Percentiles rank a stretch among this genome's conserved stretches.
phyloP scores from a whole-genome alignment of 805 yeast species.

The Saccharomycopsis guyanensis region DNA sequence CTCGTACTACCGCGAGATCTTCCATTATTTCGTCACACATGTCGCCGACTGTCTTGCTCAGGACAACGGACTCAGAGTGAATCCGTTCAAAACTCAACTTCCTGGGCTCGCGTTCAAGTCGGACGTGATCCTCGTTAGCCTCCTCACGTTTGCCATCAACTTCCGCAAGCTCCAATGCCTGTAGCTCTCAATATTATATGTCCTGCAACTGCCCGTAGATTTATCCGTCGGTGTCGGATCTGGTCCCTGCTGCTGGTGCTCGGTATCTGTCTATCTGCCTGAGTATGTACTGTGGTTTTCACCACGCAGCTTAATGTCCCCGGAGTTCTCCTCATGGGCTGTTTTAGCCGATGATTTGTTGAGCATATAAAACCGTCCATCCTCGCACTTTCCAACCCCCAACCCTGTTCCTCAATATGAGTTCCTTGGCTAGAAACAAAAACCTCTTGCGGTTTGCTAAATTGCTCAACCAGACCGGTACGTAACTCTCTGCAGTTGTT shows the following conservation, averaged over 20 bases:
- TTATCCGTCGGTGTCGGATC: too few relatives aligned
- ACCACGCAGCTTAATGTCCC: too few relatives aligned
- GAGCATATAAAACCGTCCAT: too few relatives aligned
- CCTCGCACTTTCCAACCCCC: too few relatives aligned
- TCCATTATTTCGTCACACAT: slow-evolving; percentile 32
- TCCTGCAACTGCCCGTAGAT: too few relatives aligned
- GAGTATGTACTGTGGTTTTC: too few relatives aligned
- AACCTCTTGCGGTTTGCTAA: slow-evolving; percentile 6
- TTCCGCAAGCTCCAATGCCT: background rate
- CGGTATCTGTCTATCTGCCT: too few relatives aligned
- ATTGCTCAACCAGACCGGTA: slow-evolving; percentile 11
- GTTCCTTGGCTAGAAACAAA: background rate
- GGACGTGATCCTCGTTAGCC: slow-evolving; percentile 1
- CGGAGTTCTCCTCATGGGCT: too few relatives aligned
- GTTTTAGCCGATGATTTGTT: too few relatives aligned
- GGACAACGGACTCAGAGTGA: background rate
- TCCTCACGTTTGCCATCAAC: slow-evolving; percentile 4
- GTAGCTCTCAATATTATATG: too few relatives aligned
- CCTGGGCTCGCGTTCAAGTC: slow-evolving; percentile 14
- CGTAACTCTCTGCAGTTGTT: background rate
- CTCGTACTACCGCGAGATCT: slow-evolving; percentile 51
- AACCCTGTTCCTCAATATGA: too few relatives aligned
- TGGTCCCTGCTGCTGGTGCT: too few relatives aligned
- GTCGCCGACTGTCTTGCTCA: background rate
- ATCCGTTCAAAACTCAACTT: slow-evolving; percentile 17